Evolutionary conservation across 1,284 basidiomycete species (phyloP).

Genomic region (Chalciporus sp.): DNA sequence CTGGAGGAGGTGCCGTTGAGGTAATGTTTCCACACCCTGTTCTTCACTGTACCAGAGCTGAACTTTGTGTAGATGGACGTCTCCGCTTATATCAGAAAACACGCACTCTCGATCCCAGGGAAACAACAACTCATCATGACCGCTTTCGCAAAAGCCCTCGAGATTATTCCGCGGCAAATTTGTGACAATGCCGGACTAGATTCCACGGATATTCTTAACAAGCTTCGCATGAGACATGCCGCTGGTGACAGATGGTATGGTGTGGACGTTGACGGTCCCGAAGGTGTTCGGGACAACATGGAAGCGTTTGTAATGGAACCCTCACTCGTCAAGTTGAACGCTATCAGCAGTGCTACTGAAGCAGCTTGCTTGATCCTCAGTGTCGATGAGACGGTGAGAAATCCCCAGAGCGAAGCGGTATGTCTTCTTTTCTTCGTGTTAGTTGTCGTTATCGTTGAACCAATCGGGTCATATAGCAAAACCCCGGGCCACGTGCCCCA

Average conservation of each 20-base stretch:
- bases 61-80: conserved; percentile 83
- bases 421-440: conserved; percentile 30
- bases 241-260: conserved; percentile 89
- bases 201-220: conserved; percentile 97
- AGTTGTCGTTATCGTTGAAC: conserved; percentile 1
- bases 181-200: conserved; percentile 99
- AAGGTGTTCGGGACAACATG: conserved; percentile 95
- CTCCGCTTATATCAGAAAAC: conserved; percentile 88
- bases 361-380: conserved; percentile 95
- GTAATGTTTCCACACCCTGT: conserved; percentile 41
- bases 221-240: conserved; percentile 96
- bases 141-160: conserved; percentile 96
- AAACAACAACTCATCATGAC: conserved; percentile 95
- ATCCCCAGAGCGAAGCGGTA: conserved; percentile 90
- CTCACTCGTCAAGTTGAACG: conserved; percentile 93
- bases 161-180: conserved; percentile 97
- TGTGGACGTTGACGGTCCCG: conserved; percentile 89
- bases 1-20: conserved; percentile 97
- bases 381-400: conserved; percentile 93
- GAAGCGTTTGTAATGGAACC: conserved; percentile 99
- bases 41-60: conserved; percentile 14
- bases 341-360: conserved; percentile 92
- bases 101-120: conserved; percentile 92
- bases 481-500: conserved; percentile 81
- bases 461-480: conserved; percentile 46